Base-by-base conservation (phyloP, 2,329 filamentous ascomycete genomes). In the Fusarium phyllophilum region DNA sequence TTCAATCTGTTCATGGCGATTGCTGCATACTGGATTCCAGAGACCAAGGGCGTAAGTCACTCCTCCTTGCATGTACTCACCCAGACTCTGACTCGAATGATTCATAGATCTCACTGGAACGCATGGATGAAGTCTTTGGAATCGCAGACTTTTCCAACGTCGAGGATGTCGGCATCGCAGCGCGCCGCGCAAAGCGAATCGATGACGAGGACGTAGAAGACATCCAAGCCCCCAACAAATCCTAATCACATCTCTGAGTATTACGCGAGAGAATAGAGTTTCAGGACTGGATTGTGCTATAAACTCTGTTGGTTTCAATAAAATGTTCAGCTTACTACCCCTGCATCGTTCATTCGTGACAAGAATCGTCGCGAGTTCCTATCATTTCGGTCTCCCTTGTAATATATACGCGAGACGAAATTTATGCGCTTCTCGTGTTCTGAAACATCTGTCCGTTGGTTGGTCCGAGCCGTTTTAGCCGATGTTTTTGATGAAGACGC, bases 1-100 rank as follows among this genome's bases (percentile, higher is more conserved):
- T 89, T 90, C 79, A 90, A 88, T 77, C 85, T 88, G 71, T 77
- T 82, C 70, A 89, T 90, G 87, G 87, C 86, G 62, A 75, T 90
- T 54, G 88, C 88, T 74, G 68, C 78, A 20, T 82, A 78, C 49
- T 79, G 80, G 64, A 76, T 83, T 5, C 89, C 89, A 0, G 89
- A 91, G 80, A 91, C 89, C 11, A 91, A 90, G 81, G 89, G 89
- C 24, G 73, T 85, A 73, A 78, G 82, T 75, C 4, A 7, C 45
- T 5, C 10, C 22, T 17, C 15, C 8, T 4, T 13, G 17, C 11
- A 12, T 4, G 1, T 20, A 5, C 11, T 10, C 8, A 9, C 22
- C 6, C 26, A 34, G 5, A n/a, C 2, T 5, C 33, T 60, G 6
- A 71, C 46, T 8, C 26, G 5, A n/a, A 1, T 18, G 39, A 34